phyloP scores from a whole-genome alignment of 2,329 filamentous ascomycete genomes.

The Fragosphaeria purpurea region DNA sequence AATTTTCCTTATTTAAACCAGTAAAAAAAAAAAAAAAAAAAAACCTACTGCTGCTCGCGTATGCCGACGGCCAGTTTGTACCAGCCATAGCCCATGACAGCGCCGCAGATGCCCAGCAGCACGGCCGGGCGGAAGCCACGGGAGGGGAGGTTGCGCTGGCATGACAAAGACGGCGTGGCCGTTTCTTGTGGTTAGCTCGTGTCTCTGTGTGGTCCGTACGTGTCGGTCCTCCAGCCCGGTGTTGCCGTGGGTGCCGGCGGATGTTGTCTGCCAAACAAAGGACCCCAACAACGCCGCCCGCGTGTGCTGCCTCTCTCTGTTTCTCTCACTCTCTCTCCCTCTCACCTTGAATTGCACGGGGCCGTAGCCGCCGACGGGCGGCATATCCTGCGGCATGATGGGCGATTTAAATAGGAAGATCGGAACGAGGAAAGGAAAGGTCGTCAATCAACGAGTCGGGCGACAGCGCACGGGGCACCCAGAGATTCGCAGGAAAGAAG shows the following conservation, averaged over 20 bases:
- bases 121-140: constrained; percentile 78
- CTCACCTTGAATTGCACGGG: constrained; percentile 93
- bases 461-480: too few relatives aligned
- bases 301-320: not conserved
- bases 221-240: too few relatives aligned
- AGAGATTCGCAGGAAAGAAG: too few relatives aligned
- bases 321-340: constrained; percentile 10
- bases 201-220: not conserved
- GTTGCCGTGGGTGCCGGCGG: too few relatives aligned
- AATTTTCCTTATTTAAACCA: too few relatives aligned
- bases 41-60: constrained; percentile 77
- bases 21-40: not conserved
- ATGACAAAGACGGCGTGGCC: not conserved
- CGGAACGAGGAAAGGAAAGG: not conserved
- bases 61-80: constrained; percentile 76
- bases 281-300: not conserved
- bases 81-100: constrained; percentile 82
- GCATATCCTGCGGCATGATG: constrained; percentile 95
- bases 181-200: not conserved
- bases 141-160: constrained; percentile 79
- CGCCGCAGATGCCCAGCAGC: constrained; percentile 66
- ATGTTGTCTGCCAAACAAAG: too few relatives aligned
- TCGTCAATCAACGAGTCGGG: too few relatives aligned
- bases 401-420: constrained; percentile 13
- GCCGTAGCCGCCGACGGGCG: constrained; percentile 86